Base-by-base conservation (phyloP, 2,329 filamentous ascomycete genomes). In the Aspergillus sp. region DNA sequence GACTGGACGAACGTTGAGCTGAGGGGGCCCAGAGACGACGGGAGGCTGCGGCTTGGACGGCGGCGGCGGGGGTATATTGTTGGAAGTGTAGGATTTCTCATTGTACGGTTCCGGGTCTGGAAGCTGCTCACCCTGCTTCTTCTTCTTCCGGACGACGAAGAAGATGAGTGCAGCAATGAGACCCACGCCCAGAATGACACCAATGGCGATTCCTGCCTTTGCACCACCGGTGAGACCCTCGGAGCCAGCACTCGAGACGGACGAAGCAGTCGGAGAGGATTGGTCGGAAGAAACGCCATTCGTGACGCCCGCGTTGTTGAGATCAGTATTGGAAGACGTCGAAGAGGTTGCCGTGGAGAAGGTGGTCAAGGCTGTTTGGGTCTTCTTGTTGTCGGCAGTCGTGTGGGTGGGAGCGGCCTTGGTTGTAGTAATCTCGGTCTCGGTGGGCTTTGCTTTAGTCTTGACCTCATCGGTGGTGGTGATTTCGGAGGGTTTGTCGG, bases 151-250 rank as follows among this genome's bases (percentile, higher is more conserved):
- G 67, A 91, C 81, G 54, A 90, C 69, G 69, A 95, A 85, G 66
- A 90, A 87, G 17, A 88, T 77, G 19, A 88, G 68, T n/a, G 85
- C 76, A 26, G 84, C 82, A 22, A 94, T 68, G 2, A 86, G 71
- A 30, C 86, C 82, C 22, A 96, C 62, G 45, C 82, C 83, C 6
- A 87, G 78, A 30, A 96, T 73, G 45, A 95, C 83, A 64, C 91
- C 92, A 66, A 96, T 85, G 5, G 87, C 90, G 56, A 96, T 82
- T 54, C 94, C 94, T 41, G 90, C 92, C 72, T 90, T 94, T 26
- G 74, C 77, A 47, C 75, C 75, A 14, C 66, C 65, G 2, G 73
- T 71, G 54, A 80, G 63, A 14, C 75, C 76, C 16, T 56, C 54
- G n/a, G 70, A 66, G 13, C 59, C 54, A 16, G 64, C 38, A 19